Percentiles rank a stretch among this genome's conserved stretches.
phyloP scores from a whole-genome alignment of 2,329 filamentous ascomycete genomes.

The Colletotrichum tropicale region DNA sequence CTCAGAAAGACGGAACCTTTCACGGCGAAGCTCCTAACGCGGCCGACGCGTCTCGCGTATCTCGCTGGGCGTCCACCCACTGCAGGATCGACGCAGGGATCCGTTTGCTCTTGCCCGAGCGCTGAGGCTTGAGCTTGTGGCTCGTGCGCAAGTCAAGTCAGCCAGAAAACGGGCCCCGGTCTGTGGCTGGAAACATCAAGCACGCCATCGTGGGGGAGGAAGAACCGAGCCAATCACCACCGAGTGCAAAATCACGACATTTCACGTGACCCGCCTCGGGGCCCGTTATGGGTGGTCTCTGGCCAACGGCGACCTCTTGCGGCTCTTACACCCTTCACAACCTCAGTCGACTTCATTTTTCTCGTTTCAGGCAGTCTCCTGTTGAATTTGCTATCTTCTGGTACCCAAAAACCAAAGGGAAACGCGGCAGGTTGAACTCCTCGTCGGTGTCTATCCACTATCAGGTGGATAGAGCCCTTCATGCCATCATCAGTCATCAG shows the following conservation, averaged over 20 bases:
- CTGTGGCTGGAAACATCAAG: not conserved
- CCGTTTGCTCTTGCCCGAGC: not conserved
- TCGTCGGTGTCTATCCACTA: not conserved
- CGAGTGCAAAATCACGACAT: conserved; percentile 22
- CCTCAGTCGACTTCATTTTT: not conserved
- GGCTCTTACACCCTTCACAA: conserved; percentile 16
- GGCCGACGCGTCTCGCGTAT: not conserved
- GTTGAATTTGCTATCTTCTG: conserved; percentile 13
- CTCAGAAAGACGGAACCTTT: not conserved
- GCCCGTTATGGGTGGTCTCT: conserved; percentile 8
- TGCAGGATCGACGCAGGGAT: conserved; percentile 2
- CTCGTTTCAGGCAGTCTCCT: not conserved
- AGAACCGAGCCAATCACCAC: conserved; percentile 11
- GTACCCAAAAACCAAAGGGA: conserved; percentile 2
- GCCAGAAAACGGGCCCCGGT: not conserved
- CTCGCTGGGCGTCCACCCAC: not conserved
- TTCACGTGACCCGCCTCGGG: conserved; percentile 16
- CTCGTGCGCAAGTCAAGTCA: not conserved
- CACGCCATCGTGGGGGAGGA: conserved; percentile 16
- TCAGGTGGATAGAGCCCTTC: conserved; percentile 1
- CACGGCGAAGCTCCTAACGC: not conserved
- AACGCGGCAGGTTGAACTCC: conserved; percentile 18
- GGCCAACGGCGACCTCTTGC: conserved; percentile 11
- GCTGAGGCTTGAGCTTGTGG: not conserved
- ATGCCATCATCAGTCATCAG: conserved; percentile 13